Base-by-base conservation (phyloP, 2,329 filamentous ascomycete species). In the Neofusicoccum umdonicola region DNA sequence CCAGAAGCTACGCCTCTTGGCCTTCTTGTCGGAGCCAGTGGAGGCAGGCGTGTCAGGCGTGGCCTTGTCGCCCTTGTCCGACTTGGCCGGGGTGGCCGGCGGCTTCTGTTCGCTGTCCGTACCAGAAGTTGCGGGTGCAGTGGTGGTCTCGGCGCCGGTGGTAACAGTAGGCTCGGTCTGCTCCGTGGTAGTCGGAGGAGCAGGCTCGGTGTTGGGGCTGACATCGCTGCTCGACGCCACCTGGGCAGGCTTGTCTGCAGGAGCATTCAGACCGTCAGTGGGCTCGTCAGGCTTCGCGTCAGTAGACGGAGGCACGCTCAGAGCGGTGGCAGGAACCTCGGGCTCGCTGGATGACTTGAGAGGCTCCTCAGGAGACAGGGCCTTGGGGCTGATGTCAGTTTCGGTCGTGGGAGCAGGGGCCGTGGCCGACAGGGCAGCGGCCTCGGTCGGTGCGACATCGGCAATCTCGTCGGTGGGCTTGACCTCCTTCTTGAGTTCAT, bases 401-500 rank as follows among this genome's bases (percentile, higher is more conserved):
- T 37, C 54, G 17, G 52, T 60, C 5, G 54, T 64, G 42, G 62
- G 34, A 39, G 31, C 63, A 27, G 74, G 76, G 15, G 75, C 75
- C n/a, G 70, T 72, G 62, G 75, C 72, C 66, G 73, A 66, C 3
- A 74, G 72, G 9, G 76, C 74, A 61, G 79, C 78, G 19, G 74
- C 72, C 34, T 74, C 69, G 39, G 75, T 77, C 12, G 79, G 79
- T 44, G 81, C 80, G 45, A 81, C 79, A 66, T 81, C 79, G 39
- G 80, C 80, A 56, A 74, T 69, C 57, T 78, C 77, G 62, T 81
- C 69, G 7, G 73, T 72, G 54, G 76, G 73, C 68, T 77, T 61
- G 67, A 88, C 83, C 75, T 90, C 85, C 68, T 86, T 83, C 54
- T 93, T 81, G 8, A 96, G 82, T 79, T 96, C 90, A 31, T 85